Conservation (phyloP, 345 rosid species). For the Arabidopsis arenosa region DNA sequence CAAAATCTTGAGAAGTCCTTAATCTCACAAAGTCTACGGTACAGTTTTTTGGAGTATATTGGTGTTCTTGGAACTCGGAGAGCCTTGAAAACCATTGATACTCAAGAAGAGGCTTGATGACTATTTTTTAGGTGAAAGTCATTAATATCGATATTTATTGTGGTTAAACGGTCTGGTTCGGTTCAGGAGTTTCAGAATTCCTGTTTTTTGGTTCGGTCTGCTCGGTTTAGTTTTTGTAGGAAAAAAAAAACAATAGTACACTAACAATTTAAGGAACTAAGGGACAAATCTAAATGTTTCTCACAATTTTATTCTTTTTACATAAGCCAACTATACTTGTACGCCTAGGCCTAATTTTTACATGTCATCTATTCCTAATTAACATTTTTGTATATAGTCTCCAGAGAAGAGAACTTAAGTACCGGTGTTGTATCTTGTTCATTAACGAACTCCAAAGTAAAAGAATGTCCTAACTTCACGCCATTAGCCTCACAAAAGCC, state of each 20-base stretch:
- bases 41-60: neutral
- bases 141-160: neutral
- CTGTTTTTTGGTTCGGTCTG: no score
- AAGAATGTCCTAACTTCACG: neutral
- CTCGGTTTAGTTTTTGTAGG: no score
- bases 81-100: neutral
- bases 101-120: neutral
- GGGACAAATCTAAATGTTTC: neutral
- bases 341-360: neutral
- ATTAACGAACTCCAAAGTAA: neutral
- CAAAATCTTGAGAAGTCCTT: neutral
- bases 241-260: no score
- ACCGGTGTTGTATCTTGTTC: neutral
- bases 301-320: neutral
- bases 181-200: no score
- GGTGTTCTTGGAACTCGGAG: neutral
- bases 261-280: no score
- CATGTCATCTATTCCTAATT: neutral
- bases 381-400: neutral
- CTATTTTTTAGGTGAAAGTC: neutral
- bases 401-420: neutral
- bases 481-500: conserved; percentile 29
- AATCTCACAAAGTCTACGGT: neutral
- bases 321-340: neutral
- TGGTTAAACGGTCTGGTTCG: no score